Conservation (phyloP, 345 rosid species). For the Arabidopsis suecica region DNA sequence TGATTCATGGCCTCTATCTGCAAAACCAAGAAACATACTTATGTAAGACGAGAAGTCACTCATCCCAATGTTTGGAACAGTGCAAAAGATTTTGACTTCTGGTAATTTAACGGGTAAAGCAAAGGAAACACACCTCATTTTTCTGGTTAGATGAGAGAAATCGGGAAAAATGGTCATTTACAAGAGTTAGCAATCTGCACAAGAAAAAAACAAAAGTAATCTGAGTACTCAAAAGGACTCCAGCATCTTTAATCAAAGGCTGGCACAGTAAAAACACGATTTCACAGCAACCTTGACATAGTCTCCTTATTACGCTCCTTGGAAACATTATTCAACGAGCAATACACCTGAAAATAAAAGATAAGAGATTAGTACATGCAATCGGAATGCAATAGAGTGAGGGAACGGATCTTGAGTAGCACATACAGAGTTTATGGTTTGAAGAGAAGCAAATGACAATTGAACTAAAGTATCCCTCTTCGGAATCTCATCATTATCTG, state of each 20-base stretch:
- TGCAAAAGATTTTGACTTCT: constrained; percentile 9
- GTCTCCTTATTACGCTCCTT: constrained; percentile 61
- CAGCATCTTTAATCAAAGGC: constrained; percentile 10
- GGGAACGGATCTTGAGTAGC: constrained; percentile 7
- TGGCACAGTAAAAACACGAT: background rate
- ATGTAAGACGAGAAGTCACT: constrained; percentile 32
- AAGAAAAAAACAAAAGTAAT: constrained; percentile 6
- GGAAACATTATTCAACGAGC: constrained; percentile 53
- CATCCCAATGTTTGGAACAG: constrained; percentile 1
- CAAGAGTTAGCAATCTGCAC: constrained; percentile 67
- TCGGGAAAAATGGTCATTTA: constrained; percentile 55
- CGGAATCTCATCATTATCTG: constrained; percentile 46
- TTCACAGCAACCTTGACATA: constrained; percentile 61
- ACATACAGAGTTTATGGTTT: constrained; percentile 67
- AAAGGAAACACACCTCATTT: constrained; percentile 63
- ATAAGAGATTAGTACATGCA: constrained; percentile 22
- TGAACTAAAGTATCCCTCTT: constrained; percentile 56
- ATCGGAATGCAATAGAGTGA: background rate
- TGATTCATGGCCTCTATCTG: constrained; percentile 68
- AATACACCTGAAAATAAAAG: constrained; percentile 63
- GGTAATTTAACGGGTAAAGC: constrained; percentile 7
- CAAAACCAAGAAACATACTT: constrained; percentile 37
- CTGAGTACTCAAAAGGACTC: constrained; percentile 27
- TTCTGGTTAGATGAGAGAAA: constrained; percentile 59
- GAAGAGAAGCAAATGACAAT: constrained; percentile 60